phyloP scores from a whole-genome alignment of 257 asterid species.

The Eucommia ulmoides region DNA sequence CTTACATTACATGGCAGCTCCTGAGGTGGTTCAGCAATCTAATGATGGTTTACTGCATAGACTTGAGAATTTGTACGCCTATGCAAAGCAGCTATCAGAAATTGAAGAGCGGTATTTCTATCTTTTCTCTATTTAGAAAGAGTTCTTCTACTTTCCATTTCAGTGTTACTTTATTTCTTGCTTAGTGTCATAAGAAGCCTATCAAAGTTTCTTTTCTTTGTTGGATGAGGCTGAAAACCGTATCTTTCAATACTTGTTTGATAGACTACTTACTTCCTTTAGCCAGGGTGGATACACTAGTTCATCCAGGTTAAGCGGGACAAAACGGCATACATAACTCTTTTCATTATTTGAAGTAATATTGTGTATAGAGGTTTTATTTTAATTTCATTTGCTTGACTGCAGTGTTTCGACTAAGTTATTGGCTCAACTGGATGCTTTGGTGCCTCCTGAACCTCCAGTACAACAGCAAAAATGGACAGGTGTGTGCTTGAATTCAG shows the following conservation, averaged over 20 bases:
- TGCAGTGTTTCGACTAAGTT: constrained; percentile 70
- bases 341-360: background rate
- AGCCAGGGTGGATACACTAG: too few relatives aligned
- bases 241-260: too few relatives aligned
- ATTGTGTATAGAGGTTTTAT: constrained; percentile 2
- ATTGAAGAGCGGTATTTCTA: constrained; percentile 55
- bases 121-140: background rate
- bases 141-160: background rate
- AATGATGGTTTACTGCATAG: constrained; percentile 64
- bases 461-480: constrained; percentile 80
- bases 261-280: too few relatives aligned
- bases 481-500: constrained; percentile 37
- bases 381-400: constrained; percentile 10
- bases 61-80: constrained; percentile 66
- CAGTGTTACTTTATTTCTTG: background rate
- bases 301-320: too few relatives aligned
- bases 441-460: constrained; percentile 66
- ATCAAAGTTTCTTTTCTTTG: too few relatives aligned
- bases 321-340: too few relatives aligned
- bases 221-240: too few relatives aligned
- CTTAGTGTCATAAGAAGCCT: background rate
- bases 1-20: constrained; percentile 44
- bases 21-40: constrained; percentile 80
- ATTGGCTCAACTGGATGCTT: constrained; percentile 63
- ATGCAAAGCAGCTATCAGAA: constrained; percentile 86